These are phyloP conservation scores for Fusarium miscanthi DNA, from an alignment of 2,329 filamentous ascomycete genomes.

Conservation along the genomic window DNA sequence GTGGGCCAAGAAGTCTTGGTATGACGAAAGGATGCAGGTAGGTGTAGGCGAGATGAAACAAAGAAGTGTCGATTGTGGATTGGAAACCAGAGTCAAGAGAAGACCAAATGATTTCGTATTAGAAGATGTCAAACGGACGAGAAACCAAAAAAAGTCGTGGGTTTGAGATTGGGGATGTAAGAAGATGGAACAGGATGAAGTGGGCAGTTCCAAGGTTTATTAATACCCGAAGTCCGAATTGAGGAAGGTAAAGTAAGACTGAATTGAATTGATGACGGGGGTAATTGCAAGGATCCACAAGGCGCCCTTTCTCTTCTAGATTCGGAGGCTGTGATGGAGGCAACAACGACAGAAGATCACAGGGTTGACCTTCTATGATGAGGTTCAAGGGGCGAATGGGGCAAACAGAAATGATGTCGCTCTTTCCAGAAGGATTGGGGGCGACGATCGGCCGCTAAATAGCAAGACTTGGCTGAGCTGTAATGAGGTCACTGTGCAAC, in stretches of 20 bases:
- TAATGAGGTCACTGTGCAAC: slow-evolving; percentile 26
- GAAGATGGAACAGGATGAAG: slow-evolving; percentile 4
- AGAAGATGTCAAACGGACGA: background rate
- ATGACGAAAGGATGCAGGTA: background rate
- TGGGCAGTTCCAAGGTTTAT: slow-evolving; percentile 32
- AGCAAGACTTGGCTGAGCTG: slow-evolving; percentile 20
- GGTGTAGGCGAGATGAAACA: background rate
- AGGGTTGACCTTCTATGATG: background rate
- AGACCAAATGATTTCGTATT: background rate
- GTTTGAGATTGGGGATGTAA: slow-evolving; percentile 9
- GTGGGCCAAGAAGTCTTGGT: slow-evolving; percentile 17
- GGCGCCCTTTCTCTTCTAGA: background rate
- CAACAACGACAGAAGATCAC: slow-evolving; percentile 1
- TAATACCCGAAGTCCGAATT: slow-evolving; percentile 22
- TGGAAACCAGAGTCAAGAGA: background rate
- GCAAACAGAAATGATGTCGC: slow-evolving; percentile 21
- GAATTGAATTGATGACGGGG: slow-evolving; percentile 28
- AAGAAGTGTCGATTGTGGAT: background rate
- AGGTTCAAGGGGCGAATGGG: slow-evolving; percentile 7
- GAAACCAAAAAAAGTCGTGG: background rate
- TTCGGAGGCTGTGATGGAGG: slow-evolving; percentile 1
- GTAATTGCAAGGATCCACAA: slow-evolving; percentile 17
- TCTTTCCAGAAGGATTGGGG: slow-evolving; percentile 8
- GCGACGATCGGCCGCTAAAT: slow-evolving; percentile 20
- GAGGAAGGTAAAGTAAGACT: background rate